Conservation (phyloP, 2,329 filamentous ascomycete species). For the Sarocladium kiliense region DNA sequence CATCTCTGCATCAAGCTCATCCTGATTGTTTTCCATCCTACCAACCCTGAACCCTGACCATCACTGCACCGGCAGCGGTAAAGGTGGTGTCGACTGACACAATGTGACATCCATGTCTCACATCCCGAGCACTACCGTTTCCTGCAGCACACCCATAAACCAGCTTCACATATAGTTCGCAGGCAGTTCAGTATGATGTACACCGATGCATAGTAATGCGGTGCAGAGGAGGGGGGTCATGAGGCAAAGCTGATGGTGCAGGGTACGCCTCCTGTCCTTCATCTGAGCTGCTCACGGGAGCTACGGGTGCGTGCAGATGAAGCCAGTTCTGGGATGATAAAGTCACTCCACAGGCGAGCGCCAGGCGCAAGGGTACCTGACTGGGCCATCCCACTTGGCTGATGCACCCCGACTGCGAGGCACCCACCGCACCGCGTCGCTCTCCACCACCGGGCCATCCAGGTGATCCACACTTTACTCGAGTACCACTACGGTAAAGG, state of each 20-base stretch:
- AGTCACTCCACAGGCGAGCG: slow-evolving; percentile 3
- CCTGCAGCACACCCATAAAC: slow-evolving; percentile 1
- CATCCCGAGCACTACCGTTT: slow-evolving; percentile 1
- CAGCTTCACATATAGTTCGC: slow-evolving; percentile 6
- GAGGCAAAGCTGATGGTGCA: neutral
- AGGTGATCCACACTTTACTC: slow-evolving; percentile 8
- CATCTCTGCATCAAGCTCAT: neutral
- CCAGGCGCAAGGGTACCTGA: slow-evolving; percentile 6
- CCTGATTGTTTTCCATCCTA: neutral
- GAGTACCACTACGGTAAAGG: slow-evolving; percentile 4
- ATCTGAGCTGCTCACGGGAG: neutral
- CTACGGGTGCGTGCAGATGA: slow-evolving; percentile 2
- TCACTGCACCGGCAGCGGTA: neutral
- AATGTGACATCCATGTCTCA: slow-evolving; percentile 10
- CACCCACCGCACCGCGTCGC: slow-evolving; percentile 7
- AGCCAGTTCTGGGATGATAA: neutral
- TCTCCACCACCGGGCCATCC: slow-evolving; percentile 7
- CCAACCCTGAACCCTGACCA: neutral
- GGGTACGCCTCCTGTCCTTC: neutral
- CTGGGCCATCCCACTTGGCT: slow-evolving; percentile 6
- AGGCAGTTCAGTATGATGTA: neutral
- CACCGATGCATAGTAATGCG: neutral
- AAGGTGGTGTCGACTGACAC: slow-evolving; percentile 9
- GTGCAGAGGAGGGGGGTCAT: neutral
- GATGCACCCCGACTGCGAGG: slow-evolving; percentile 8